Base-by-base conservation (phyloP, 257 asterid species). In the Lantana camara region DNA sequence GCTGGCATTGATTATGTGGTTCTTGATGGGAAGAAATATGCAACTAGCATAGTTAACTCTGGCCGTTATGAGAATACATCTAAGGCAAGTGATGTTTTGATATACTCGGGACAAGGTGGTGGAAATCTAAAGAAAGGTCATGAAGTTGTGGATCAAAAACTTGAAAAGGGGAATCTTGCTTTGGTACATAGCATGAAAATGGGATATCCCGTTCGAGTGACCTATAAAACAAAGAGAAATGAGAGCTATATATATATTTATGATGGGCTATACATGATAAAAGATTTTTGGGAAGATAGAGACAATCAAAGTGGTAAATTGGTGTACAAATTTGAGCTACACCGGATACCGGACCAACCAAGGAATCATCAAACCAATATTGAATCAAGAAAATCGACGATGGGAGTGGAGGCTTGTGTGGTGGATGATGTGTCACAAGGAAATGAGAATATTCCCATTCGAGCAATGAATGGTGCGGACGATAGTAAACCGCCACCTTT, bases 51-150 rank as follows among this genome's bases (percentile, higher is more conserved):
- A 58, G 95, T 92, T 51, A 70, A 85, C 50, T 82, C 95, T 0
- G 90, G 93, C 27, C 78, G 75, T 9, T 83, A 82, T 72, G 87
- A 78, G 47, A 78, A 85, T 55, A 63, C n/a, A 11, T 46, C 68
- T 20, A 60, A 59, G 57, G 12, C 50, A 0, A 1, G 41, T 42
- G 85, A 75, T 53, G 74, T 76, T 41, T 71, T 92, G 69, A 77
- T 83, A 44, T 92, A 86, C 77, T 74, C 77, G 17, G 96, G 98
- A 29, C 83, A 83, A 50, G 98, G 97, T 46, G 98, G 97, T 23
- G 96, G 95, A 29, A 77, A 81, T 32, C 60, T 48, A 11, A 61
- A 70, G 30, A 2, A 64, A 8, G 46, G 11, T 15, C 76, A 63
- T 20, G 81, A 57, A 23, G 75, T 57, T 0, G 75, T 65, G 16